phyloP scores from a whole-genome alignment of 1,139 yeast genomes.

The Nakaseomyces uthaithaninus region DNA sequence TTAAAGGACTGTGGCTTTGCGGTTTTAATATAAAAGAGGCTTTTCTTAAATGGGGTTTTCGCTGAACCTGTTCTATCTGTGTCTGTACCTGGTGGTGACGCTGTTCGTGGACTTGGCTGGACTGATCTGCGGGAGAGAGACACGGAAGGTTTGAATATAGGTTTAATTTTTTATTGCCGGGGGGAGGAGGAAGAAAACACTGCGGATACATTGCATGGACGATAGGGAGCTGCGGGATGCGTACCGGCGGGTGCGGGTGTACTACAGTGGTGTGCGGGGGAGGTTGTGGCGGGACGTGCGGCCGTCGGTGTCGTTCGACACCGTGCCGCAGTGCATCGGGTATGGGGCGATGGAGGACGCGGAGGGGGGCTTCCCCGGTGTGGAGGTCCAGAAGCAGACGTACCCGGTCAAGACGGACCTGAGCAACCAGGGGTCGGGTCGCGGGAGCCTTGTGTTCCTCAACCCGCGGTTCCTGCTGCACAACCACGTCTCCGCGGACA shows the following conservation, averaged over 20 bases:
- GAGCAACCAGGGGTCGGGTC: not conserved
- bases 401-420: conserved; percentile 5
- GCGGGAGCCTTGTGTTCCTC: not conserved
- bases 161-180: too few species aligned
- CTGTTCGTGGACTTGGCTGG: conserved; percentile 1
- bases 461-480: conserved; percentile 4
- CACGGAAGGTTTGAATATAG: not conserved
- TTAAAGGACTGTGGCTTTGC: too few species aligned
- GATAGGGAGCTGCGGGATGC: conserved; percentile 1
- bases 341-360: conserved; percentile 7
- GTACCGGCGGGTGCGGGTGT: not conserved
- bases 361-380: conserved; percentile 8
- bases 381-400: conserved; percentile 5
- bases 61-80: not conserved
- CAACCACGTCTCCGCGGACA: conserved; percentile 5
- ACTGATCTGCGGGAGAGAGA: not conserved
- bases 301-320: conserved; percentile 7
- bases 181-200: not conserved
- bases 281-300: not conserved
- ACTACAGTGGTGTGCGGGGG: not conserved
- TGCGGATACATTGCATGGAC: not conserved
- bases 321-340: conserved; percentile 6
- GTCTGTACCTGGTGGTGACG: not conserved
- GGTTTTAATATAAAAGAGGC: not conserved
- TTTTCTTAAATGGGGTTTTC: not conserved